Evolutionary conservation across 1,284 basidiomycete genomes (phyloP).

Genomic region (Cryptococcus maquisensis): DNA sequence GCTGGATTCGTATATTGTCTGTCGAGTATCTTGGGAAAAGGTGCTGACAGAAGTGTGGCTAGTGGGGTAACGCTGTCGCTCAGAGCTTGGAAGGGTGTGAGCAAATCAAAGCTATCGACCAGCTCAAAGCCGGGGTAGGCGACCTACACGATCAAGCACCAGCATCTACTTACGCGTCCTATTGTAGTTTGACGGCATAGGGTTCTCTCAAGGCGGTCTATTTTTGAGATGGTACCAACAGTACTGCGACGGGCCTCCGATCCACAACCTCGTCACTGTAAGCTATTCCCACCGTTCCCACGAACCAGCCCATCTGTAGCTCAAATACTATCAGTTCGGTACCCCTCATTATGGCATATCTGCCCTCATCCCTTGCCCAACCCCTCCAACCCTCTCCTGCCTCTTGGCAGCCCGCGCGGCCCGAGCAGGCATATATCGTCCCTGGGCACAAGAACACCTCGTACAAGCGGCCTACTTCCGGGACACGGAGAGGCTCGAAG

Average conservation of each 20-base stretch:
- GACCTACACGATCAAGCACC: too few species aligned
- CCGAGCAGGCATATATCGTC: slow-evolving; percentile 69
- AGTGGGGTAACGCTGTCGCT: slow-evolving; percentile 41
- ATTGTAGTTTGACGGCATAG: slow-evolving; percentile 73
- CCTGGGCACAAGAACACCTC: slow-evolving; percentile 76
- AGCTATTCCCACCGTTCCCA: slow-evolving; percentile 24
- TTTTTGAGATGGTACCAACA: slow-evolving; percentile 88
- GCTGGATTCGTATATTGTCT: slow-evolving; percentile 69
- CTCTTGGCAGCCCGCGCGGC: slow-evolving; percentile 68
- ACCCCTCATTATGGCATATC: slow-evolving; percentile 48
- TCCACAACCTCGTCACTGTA: slow-evolving; percentile 79
- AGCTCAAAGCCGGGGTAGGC: slow-evolving; percentile 60
- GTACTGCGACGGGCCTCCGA: slow-evolving; percentile 68
- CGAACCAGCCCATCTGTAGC: neutral
- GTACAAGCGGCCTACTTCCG: slow-evolving; percentile 93
- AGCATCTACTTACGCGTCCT: neutral
- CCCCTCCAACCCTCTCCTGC: slow-evolving; percentile 56
- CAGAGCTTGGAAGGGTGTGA: slow-evolving; percentile 41
- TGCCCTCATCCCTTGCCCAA: slow-evolving; percentile 46
- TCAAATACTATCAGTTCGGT: slow-evolving; percentile 49
- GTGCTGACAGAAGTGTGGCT: neutral
- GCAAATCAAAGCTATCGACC: slow-evolving; percentile 64
- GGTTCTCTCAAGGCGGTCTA: slow-evolving; percentile 91
- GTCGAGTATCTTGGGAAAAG: too few species aligned
- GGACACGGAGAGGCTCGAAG: slow-evolving; percentile 68